These are phyloP conservation scores for Cyclotella choctawhatcheeana DNA, from an alignment of 108 stramenopile species.

Conservation along the genomic window DNA sequence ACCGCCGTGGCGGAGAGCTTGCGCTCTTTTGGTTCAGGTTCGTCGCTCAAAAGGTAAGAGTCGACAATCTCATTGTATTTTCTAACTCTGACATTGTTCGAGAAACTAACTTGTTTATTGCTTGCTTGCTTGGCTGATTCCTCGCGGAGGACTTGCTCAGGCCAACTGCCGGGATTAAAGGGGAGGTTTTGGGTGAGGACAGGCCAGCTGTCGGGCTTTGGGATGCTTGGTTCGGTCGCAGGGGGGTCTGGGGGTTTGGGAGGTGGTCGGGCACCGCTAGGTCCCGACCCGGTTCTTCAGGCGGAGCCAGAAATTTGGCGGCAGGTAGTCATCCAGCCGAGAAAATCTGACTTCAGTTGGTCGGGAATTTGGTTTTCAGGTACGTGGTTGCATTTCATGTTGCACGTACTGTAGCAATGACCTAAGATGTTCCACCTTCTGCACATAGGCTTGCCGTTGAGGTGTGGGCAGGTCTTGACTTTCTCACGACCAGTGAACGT, in stretches of 20 bases:
- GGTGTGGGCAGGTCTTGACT: not conserved
- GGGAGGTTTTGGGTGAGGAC: not conserved
- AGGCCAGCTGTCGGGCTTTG: not conserved
- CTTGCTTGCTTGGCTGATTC: not conserved
- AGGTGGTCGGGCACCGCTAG: conserved; percentile 4
- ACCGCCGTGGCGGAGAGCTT: conserved; percentile 7
- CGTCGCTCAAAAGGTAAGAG: not conserved
- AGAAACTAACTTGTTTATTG: not conserved
- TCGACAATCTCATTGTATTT: not conserved
- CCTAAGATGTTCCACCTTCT: conserved; percentile 2
- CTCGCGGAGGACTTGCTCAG: no score
- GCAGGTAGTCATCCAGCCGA: not conserved
- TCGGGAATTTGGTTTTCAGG: not conserved
- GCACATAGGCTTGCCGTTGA: not conserved
- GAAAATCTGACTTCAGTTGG: not conserved
- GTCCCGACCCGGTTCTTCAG: conserved; percentile 6
- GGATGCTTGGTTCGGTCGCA: not conserved
- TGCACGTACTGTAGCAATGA: not conserved
- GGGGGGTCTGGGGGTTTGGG: not conserved
- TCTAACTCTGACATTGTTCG: not conserved
- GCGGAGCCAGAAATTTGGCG: not conserved
- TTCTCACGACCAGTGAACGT: not conserved
- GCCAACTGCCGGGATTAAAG: no score
- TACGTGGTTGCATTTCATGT: not conserved
- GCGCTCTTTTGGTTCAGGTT: not conserved